These are phyloP conservation scores for Simmondsia chinensis DNA, from an alignment of 148 eudicot species.

Conservation along the genomic window DNA sequence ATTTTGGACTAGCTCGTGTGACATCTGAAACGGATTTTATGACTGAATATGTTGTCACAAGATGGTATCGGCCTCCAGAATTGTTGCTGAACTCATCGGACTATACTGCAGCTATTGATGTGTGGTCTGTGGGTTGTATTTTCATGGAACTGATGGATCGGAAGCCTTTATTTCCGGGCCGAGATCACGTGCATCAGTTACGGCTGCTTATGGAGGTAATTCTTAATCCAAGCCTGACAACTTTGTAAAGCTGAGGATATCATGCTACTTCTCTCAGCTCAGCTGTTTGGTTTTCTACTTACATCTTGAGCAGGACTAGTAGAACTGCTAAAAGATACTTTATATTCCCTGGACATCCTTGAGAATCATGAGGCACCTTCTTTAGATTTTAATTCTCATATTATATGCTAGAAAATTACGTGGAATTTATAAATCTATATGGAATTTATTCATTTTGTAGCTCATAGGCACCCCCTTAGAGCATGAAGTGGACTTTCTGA, in stretches of 20 bases:
- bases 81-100: conserved; percentile 86
- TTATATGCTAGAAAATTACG: neutral
- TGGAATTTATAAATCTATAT: neutral
- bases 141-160: conserved; percentile 98
- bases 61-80: conserved; percentile 98
- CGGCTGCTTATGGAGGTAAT: conserved; percentile 86
- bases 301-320: no score
- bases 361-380: no score
- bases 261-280: no score
- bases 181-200: conserved; percentile 95
- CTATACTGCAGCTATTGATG: conserved; percentile 92
- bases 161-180: conserved; percentile 92
- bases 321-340: no score
- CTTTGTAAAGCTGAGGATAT: no score
- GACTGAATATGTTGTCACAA: conserved; percentile 96
- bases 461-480: conserved; percentile 94
- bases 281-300: no score
- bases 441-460: conserved; percentile 29
- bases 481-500: conserved; percentile 67
- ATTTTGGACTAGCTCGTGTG: conserved; percentile 95
- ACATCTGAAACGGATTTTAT: conserved; percentile 89
- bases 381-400: no score
- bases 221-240: no score
- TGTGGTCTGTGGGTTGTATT: conserved; percentile 97
- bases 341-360: no score